Percentiles rank a stretch among this genome's conserved stretches.
Evolutionary conservation across 495 filamentous ascomycete genomes (phyloP).

Genomic region (Choiromyces venosus): DNA sequence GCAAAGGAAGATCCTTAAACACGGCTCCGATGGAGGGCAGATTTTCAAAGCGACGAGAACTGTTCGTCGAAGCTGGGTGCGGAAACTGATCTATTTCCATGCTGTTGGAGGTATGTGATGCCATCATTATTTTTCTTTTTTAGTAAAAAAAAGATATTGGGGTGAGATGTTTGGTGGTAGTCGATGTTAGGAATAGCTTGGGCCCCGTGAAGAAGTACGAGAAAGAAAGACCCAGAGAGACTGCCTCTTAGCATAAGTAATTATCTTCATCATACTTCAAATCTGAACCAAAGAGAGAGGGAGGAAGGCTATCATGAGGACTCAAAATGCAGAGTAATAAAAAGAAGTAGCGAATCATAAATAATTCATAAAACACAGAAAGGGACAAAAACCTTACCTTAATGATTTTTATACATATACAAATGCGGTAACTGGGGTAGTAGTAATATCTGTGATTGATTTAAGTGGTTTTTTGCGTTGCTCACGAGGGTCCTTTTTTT

Average conservation of each 20-base stretch:
- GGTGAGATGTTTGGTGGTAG: neutral
- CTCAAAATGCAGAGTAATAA: constrained; percentile 4
- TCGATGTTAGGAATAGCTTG: neutral
- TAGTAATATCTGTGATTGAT: neutral
- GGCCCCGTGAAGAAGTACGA: neutral
- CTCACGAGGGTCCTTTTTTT: neutral
- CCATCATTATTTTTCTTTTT: constrained; percentile 2
- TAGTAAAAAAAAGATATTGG: neutral
- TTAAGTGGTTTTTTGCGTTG: neutral
- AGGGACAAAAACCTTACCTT: constrained; percentile 2
- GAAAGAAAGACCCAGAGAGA: neutral
- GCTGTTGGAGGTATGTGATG: constrained; percentile 2
- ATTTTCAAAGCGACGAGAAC: neutral
- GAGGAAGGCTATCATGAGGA: neutral
- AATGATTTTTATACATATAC: neutral
- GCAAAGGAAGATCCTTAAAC: neutral
- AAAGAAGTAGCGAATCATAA: constrained; percentile 2
- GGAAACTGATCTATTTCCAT: neutral
- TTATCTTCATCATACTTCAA: neutral
- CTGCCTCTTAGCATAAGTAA: constrained; percentile 1
- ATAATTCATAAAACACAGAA: neutral
- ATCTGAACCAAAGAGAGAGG: neutral
- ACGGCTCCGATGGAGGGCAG: neutral
- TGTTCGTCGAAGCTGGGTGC: constrained; percentile 1
- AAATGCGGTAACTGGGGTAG: neutral